phyloP scores from a whole-genome alignment of 257 asterid species.

The Eucommia ulmoides region DNA sequence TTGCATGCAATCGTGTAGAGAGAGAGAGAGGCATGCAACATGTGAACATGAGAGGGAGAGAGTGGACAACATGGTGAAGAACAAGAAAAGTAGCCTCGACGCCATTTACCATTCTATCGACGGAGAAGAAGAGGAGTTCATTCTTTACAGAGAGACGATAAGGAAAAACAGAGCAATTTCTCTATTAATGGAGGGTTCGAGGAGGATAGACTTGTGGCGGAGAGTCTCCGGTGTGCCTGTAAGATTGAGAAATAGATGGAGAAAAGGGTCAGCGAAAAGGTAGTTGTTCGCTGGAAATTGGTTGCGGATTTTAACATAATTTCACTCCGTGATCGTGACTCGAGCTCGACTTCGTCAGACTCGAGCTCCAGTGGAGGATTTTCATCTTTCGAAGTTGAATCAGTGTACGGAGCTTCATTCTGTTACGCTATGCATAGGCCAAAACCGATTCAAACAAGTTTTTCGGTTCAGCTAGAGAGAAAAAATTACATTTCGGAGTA shows the following conservation, averaged over 20 bases:
- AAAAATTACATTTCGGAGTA: slow-evolving; percentile 11
- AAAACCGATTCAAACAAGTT: slow-evolving; percentile 51
- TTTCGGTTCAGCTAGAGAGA: slow-evolving; percentile 14
- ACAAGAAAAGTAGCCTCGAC: too few relatives aligned
- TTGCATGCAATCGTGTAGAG: too few relatives aligned
- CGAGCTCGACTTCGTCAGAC: slow-evolving; percentile 68
- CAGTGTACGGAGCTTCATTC: slow-evolving; percentile 12
- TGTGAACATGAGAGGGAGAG: too few relatives aligned
- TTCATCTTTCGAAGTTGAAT: slow-evolving; percentile 50
- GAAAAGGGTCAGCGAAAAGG: slow-evolving; percentile 37
- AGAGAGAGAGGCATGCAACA: too few relatives aligned
- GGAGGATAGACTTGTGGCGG: slow-evolving; percentile 52
- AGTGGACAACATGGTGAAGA: too few relatives aligned
- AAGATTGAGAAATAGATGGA: slow-evolving; percentile 92
- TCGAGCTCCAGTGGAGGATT: slow-evolving; percentile 44
- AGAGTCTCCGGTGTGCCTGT: slow-evolving; percentile 45
- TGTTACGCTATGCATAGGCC: slow-evolving; percentile 35
- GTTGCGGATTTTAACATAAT: slow-evolving; percentile 29
- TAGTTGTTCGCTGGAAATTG: slow-evolving; percentile 31
- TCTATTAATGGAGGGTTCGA: slow-evolving; percentile 12
- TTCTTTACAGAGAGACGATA: slow-evolving; percentile 24
- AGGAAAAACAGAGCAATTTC: slow-evolving; percentile 24
- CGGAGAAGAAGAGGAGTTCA: slow-evolving; percentile 20
- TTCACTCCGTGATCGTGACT: slow-evolving; percentile 18
- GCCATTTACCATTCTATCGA: slow-evolving; percentile 72